Evolutionary conservation across 2,329 filamentous ascomycete species (phyloP).

Genomic region (Aspergillus melleus): DNA sequence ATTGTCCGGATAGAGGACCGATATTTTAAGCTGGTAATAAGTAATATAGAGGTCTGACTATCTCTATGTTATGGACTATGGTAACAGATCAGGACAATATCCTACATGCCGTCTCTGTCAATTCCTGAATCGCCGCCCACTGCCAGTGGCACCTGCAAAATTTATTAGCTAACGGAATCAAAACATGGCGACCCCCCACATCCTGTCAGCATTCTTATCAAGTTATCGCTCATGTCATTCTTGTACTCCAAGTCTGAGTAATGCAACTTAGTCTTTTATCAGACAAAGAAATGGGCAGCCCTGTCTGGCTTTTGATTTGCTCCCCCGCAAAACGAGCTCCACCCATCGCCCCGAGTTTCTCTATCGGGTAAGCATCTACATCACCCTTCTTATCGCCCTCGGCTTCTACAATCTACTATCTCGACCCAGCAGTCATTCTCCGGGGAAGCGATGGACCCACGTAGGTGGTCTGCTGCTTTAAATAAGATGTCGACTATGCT

Average conservation of each 20-base stretch:
- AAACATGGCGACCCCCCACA: too few species aligned
- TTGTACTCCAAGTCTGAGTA: background rate
- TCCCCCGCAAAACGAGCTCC: conserved; percentile 7
- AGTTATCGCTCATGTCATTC: too few species aligned
- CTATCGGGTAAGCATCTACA: conserved; percentile 19
- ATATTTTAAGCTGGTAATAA: too few species aligned
- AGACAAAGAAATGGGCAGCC: background rate
- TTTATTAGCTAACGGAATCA: background rate
- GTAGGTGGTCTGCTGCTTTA: background rate
- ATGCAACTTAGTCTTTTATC: background rate
- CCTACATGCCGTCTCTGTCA: too few species aligned
- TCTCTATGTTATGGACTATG: too few species aligned
- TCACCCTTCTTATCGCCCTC: conserved; percentile 25
- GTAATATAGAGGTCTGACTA: too few species aligned
- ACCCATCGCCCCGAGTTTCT: conserved; percentile 31
- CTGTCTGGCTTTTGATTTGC: background rate
- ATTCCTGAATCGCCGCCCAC: too few species aligned
- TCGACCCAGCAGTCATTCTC: conserved; percentile 6
- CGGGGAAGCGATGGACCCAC: background rate
- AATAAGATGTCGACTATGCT: background rate
- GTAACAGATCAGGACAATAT: too few species aligned
- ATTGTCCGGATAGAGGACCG: too few species aligned
- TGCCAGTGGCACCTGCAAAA: background rate
- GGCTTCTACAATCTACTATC: background rate
- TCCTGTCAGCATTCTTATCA: background rate